Conservation (phyloP, 2,329 filamentous ascomycete species). For the Aspergillus aculeatus region DNA sequence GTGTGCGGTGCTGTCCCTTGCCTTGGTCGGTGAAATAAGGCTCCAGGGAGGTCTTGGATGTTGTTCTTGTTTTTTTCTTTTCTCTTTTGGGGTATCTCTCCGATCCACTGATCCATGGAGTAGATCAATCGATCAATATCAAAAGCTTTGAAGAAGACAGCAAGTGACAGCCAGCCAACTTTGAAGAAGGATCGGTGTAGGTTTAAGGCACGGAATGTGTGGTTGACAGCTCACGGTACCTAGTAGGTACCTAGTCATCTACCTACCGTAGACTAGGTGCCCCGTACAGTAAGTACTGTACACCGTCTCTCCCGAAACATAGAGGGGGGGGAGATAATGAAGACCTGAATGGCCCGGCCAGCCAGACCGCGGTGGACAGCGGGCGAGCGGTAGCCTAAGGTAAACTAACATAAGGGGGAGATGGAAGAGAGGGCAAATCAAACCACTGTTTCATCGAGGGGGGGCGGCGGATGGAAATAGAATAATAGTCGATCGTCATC, state of each 20-base stretch:
- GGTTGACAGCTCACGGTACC: background rate
- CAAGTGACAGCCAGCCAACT: background rate
- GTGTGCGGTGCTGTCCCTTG: constrained; percentile 5
- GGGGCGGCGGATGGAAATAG: background rate
- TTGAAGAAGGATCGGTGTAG: background rate
- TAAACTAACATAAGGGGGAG: background rate
- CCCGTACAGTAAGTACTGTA: background rate
- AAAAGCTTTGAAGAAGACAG: background rate
- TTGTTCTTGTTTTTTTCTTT: background rate
- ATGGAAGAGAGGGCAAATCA: constrained; percentile 12
- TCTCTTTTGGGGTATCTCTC: background rate
- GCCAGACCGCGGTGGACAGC: constrained; percentile 3
- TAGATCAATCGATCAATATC: background rate
- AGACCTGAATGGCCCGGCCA: background rate
- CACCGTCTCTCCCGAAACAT: background rate
- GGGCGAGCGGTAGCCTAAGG: background rate
- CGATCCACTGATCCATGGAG: background rate
- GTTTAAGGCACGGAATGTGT: background rate
- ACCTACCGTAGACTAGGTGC: no score
- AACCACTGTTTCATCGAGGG: constrained; percentile 19
- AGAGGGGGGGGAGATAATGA: background rate
- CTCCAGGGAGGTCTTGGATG: background rate
- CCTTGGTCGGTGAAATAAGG: background rate
- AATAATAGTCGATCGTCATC: constrained; percentile 17
- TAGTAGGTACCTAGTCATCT: background rate